Conservation (phyloP, 108 stramenopile genomes). For the Pinguiococcus pyrenoidosus region DNA sequence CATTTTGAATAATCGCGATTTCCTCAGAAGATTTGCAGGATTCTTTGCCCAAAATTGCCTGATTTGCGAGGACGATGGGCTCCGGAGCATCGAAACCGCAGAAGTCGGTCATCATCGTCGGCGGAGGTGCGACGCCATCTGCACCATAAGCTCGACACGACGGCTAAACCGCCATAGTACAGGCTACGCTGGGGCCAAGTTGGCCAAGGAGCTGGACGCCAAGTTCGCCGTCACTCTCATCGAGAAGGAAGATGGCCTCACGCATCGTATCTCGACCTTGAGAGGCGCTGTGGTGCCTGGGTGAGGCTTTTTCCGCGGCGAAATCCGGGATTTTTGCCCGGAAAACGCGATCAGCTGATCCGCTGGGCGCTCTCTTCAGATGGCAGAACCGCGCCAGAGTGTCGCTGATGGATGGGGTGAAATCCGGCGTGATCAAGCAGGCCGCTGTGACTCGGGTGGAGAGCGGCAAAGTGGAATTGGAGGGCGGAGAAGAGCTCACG, state of each 20-base stretch:
- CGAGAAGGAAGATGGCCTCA: conserved; percentile 4
- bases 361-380: conserved; percentile 13
- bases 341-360: conserved; percentile 1
- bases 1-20: too few relatives aligned
- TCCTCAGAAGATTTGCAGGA: too few relatives aligned
- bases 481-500: not conserved
- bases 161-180: too few relatives aligned
- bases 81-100: too few relatives aligned
- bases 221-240: conserved; percentile 24
- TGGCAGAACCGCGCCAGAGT: not conserved
- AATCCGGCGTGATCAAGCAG: not conserved
- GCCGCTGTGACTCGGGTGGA: not conserved
- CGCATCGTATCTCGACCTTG: conserved; percentile 16
- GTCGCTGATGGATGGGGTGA: too few relatives aligned
- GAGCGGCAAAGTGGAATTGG: not conserved
- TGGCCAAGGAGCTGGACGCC: conserved; percentile 15
- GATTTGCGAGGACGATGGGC: too few relatives aligned
- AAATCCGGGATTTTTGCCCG: too few relatives aligned
- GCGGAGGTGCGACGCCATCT: too few relatives aligned
- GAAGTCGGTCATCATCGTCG: too few relatives aligned
- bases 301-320: too few relatives aligned
- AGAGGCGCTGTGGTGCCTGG: conserved; percentile 17
- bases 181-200: conserved; percentile 20
- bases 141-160: too few relatives aligned
- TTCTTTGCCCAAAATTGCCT: too few relatives aligned